These are phyloP conservation scores for Lactifluus echinatus DNA, from an alignment of 768 basidiomycete genomes.

Conservation along the genomic window DNA sequence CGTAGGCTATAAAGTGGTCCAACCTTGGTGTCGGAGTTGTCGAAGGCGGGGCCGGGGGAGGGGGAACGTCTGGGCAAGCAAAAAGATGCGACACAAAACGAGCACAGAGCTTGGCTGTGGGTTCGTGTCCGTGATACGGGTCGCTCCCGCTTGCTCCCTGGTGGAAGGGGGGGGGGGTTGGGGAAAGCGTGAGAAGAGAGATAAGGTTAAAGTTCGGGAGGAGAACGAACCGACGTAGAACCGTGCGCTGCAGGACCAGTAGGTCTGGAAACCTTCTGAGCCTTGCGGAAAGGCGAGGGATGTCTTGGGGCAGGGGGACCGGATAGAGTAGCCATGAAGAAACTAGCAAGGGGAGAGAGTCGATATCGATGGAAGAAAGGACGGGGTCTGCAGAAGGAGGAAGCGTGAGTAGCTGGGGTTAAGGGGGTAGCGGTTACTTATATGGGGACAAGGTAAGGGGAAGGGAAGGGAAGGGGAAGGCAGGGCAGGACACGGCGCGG, in stretches of 20 bases:
- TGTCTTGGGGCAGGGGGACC: slow-evolving; percentile 25
- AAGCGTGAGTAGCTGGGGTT: slow-evolving; percentile 12
- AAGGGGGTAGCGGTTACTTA: slow-evolving; percentile 6
- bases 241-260: slow-evolving; percentile 3
- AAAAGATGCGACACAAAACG: slow-evolving; percentile 82
- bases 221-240: slow-evolving; percentile 14
- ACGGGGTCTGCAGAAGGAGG: slow-evolving; percentile 15
- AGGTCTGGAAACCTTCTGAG: slow-evolving; percentile 19
- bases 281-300: slow-evolving; percentile 26
- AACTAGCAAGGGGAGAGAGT: slow-evolving; percentile 8
- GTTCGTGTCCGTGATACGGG: slow-evolving; percentile 72
- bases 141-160: slow-evolving; percentile 28
- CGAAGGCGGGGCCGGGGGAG: slow-evolving; percentile 29
- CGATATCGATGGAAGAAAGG: slow-evolving; percentile 15
- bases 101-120: slow-evolving; percentile 55
- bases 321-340: slow-evolving; percentile 24
- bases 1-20: slow-evolving; percentile 79
- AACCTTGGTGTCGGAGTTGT: slow-evolving; percentile 36
- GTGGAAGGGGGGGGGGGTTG: too few species aligned
- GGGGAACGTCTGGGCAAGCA: slow-evolving; percentile 76
- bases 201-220: slow-evolving; percentile 11
- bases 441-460: slow-evolving; percentile 5
- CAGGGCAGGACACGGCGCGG: slow-evolving; percentile 13
- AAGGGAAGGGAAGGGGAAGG: not conserved
- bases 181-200: slow-evolving; percentile 2